phyloP scores from a whole-genome alignment of 169 alveolate species.

The Eimeria zaria region DNA sequence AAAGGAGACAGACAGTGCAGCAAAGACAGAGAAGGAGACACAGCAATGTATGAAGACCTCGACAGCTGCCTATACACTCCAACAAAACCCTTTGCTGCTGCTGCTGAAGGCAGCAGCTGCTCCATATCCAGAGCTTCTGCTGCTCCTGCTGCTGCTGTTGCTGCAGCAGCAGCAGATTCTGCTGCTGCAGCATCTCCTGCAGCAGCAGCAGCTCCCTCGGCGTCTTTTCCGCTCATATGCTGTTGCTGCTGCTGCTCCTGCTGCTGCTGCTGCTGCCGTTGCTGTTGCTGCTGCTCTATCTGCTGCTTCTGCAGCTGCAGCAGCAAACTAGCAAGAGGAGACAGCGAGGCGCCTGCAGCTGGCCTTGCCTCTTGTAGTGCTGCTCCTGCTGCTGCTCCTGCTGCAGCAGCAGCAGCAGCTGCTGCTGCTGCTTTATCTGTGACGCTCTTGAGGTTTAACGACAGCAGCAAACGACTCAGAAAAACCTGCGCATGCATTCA shows the following conservation, averaged over 20 bases:
- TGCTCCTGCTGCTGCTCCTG: constrained; percentile 16
- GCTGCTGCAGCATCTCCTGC: background rate
- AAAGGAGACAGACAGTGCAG: background rate
- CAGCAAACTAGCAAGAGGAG: constrained; percentile 1
- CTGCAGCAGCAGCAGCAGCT: constrained; percentile 1
- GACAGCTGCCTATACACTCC: constrained; percentile 5
- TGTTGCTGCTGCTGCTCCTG: background rate
- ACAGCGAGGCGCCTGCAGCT: background rate
- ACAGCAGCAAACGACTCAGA: constrained; percentile 21
- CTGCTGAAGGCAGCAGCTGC: constrained; percentile 2
- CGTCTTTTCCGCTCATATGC: background rate
- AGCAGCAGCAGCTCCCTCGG: background rate
- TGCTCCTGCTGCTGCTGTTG: background rate
- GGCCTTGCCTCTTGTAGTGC: background rate
- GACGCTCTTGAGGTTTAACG: background rate
- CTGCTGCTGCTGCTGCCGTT: too few species aligned
- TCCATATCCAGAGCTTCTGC: background rate
- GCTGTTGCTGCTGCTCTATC: too few species aligned
- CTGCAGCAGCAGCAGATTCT: too few species aligned
- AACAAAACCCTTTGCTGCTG: background rate
- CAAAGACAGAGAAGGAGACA: background rate
- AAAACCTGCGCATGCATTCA: background rate
- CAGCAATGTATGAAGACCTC: background rate
- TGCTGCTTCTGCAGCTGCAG: constrained; percentile 21
- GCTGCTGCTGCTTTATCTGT: background rate